Conservation (phyloP, 2,329 filamentous ascomycete genomes). For the Scopulariopsis brevicaulis region DNA sequence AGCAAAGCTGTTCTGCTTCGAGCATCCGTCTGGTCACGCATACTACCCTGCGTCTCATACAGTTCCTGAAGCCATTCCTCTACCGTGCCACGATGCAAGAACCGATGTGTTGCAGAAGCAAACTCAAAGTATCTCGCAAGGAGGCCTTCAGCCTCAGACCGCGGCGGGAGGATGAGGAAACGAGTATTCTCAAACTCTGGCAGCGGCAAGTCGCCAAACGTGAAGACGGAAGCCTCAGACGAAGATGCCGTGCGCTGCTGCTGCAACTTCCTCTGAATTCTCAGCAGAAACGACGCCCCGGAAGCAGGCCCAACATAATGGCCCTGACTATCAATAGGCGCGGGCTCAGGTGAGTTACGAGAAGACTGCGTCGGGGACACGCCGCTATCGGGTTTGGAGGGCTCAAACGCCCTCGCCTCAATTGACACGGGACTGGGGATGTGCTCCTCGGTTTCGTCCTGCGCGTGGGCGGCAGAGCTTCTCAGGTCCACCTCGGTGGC, state of each 20-base stretch:
- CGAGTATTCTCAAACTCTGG: constrained; percentile 1
- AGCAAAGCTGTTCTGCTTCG: constrained; percentile 13
- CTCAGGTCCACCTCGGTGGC: not conserved
- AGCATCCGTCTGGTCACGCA: not conserved
- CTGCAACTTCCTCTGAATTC: not conserved
- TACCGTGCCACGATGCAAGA: not conserved
- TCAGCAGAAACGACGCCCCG: not conserved
- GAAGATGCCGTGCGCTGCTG: not conserved
- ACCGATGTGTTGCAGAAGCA: not conserved
- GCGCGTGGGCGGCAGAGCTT: not conserved
- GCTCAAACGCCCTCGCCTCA: not conserved
- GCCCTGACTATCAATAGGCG: not conserved
- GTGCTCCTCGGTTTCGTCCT: not conserved
- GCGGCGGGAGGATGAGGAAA: not conserved
- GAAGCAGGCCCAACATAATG: not conserved
- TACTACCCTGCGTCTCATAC: not conserved
- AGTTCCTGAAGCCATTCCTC: not conserved
- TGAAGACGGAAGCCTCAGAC: not conserved
- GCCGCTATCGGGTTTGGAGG: not conserved
- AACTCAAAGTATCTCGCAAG: constrained; percentile 23
- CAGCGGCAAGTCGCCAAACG: not conserved
- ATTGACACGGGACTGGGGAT: not conserved
- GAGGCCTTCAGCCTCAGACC: constrained; percentile 8
- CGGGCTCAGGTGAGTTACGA: not conserved
- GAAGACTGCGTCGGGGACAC: not conserved